Base-by-base conservation (phyloP, 345 rosid species). In the Hibiscus trionum region DNA sequence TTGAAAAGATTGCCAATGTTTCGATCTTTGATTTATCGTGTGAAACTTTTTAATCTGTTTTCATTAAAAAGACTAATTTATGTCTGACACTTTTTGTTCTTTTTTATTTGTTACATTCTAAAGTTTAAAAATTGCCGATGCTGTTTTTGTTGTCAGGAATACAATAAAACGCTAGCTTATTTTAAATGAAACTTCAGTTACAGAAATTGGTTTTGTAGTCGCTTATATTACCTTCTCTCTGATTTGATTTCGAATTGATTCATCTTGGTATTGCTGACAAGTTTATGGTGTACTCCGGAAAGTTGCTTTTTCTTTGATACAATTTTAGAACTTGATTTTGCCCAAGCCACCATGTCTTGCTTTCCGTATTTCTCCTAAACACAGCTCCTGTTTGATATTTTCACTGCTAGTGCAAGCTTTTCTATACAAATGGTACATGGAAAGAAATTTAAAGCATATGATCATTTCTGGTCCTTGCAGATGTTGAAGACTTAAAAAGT, bases 401-500 rank as follows among this genome's bases (percentile, higher is more conserved):
- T 33, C 37, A 33, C 37, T 33, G 5, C 44, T 8, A 39, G 2
- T 39, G 44, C 10, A 7, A 39, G 11, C 9, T 39, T 39, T 39
- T 39, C 44, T 39, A 7, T 1, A 39, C 44, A 39, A 39, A 39
- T 0, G 11, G 2, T 8, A n/a, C 7, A 31, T 62, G 14, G 3
- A 29, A 31, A 10, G 37, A 16, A 39, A 14, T 8, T 61, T 26
- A 67, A 21, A 46, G 42, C 16, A 7, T 14, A 47, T 53, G n/a
- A 72, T 47, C 44, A 15, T 27, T 19, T 26, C 71, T 75, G 24
- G 1, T 63, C 15, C 19, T 70, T 82, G 71, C 72, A 93, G 98
- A 93, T 80, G 77, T 91, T 83, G 96, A 89, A 75, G 96, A 93
- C 78, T 88, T 93, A 63, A 84, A 89, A 78, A 76, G 7, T 68